Base-by-base conservation (phyloP, 805 yeast species). In the Pachysolen tannophilus region DNA sequence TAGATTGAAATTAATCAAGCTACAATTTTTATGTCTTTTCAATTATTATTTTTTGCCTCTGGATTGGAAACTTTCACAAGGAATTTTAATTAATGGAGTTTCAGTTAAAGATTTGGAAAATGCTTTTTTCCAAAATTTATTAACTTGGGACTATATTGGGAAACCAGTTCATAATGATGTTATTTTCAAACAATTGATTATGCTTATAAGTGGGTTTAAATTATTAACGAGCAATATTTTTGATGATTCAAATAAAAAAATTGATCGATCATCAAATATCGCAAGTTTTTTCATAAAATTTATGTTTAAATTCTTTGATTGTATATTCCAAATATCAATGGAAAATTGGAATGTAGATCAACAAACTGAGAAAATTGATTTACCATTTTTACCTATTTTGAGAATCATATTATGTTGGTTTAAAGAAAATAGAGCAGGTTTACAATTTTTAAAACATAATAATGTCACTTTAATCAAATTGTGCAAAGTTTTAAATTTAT, bases 351-450 rank as follows among this genome's bases (percentile, higher is more conserved):
- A 37, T 8, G 26, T 27, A 1, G 46, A 46, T 28, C 42, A 47
- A 8, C 13, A 11, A 16, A 21, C 8, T 4, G 28, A 23, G 4
- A 19, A 2, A 8, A 11, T 32, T 7, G 31, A 37, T 4, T 18
- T 20, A 45, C 55, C 21, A 42, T 52, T 30, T 31, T 53, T 57
- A 44, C 73, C 61, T 33, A 50, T 56, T 31, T 30, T 74, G 0
- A 61, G 88, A 45, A 54, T 80, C 8, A 49, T 72, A 28, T 58
- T 72, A 17, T 67, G 71, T 37, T 80, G 84, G 84, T 47, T 78
- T 18, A 71, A 66, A 42, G 67, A 69, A 29, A 64, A 73, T 37
- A 67, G 65, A 39, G 43, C 59, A 26, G 69, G 68, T 31, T 46
- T 60, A 15, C 61, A 51, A 20, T 46, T 20, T 48, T 50, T 40